phyloP scores from a whole-genome alignment of 2,329 filamentous ascomycete genomes.

The Alternaria longipes region DNA sequence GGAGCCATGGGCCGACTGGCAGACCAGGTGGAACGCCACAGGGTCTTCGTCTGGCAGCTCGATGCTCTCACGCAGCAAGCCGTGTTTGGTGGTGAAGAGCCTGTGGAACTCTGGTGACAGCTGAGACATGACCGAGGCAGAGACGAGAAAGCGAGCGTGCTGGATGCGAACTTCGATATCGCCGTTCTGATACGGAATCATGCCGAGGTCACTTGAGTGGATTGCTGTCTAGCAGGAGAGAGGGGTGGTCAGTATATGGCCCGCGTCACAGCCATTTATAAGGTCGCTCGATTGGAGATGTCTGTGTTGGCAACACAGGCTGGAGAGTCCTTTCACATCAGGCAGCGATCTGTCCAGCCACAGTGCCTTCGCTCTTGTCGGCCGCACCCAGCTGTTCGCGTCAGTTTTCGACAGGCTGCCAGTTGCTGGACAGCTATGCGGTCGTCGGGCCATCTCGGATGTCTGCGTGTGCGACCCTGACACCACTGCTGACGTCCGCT shows the following conservation, averaged over 20 bases:
- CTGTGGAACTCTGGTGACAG: conserved; percentile 13
- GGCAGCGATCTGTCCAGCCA: background rate
- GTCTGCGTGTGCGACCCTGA: background rate
- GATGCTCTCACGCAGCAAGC: background rate
- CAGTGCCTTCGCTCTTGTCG: background rate
- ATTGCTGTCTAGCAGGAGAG: background rate
- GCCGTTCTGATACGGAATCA: conserved; percentile 1
- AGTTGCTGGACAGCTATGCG: background rate
- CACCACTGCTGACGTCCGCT: background rate
- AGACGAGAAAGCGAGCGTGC: conserved; percentile 8
- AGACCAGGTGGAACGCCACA: conserved; percentile 12
- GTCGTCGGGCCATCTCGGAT: conserved; percentile 5
- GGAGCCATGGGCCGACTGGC: conserved; percentile 16
- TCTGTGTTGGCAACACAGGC: background rate
- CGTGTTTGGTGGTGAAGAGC: conserved; percentile 10
- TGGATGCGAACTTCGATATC: conserved; percentile 7
- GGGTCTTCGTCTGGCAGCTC: conserved; percentile 14
- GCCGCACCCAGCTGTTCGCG: background rate
- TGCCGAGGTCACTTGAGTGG: background rate
- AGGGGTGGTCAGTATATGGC: background rate
- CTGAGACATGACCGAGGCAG: conserved; percentile 9
- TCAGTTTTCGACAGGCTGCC: background rate
- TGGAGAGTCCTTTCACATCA: background rate
- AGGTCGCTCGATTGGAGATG: background rate
- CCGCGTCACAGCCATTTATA: conserved; percentile 1